Percentiles rank a stretch among this genome's conserved stretches.
Evolutionary conservation across 768 basidiomycete genomes (phyloP).

Genomic region (Tephrocybe sp.): DNA sequence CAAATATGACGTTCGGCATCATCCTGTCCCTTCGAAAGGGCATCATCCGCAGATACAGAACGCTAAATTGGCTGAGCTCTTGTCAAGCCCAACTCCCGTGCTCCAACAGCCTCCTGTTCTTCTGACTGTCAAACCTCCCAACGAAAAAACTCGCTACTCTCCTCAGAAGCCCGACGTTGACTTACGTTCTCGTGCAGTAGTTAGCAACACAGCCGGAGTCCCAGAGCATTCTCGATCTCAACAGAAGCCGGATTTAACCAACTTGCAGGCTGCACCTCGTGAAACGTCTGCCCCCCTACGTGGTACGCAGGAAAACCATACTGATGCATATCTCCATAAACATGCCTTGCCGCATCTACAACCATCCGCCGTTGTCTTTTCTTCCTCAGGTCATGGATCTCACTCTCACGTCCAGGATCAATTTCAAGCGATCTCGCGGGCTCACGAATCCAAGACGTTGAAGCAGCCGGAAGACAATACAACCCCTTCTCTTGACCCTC

Average conservation of each 20-base stretch:
- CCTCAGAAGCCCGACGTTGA: conserved; percentile 4
- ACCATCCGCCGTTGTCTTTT: background rate
- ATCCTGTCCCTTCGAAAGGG: background rate
- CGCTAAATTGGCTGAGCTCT: conserved; percentile 33
- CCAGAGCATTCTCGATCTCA: background rate
- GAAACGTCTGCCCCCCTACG: background rate
- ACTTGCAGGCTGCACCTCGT: too few relatives aligned
- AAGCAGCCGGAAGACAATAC: background rate
- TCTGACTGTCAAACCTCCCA: background rate
- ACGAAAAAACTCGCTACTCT: background rate
- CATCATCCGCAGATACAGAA: conserved; percentile 27
- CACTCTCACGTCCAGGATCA: background rate
- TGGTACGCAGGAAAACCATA: background rate
- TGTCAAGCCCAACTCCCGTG: conserved; percentile 25
- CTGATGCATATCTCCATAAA: background rate
- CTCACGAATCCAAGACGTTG: background rate
- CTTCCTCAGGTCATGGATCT: background rate
- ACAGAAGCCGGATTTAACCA: background rate
- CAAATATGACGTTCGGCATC: background rate
- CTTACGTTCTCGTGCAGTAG: background rate
- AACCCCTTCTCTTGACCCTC: background rate
- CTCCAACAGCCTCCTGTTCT: too few relatives aligned
- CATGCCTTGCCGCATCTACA: too few relatives aligned
- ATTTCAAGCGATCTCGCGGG: background rate
- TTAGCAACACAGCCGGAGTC: background rate